Evolutionary conservation across 2,329 filamentous ascomycete species (phyloP), one percentile per base, ranked within the genome.

Genomic region (Moelleriella libera): DNA sequence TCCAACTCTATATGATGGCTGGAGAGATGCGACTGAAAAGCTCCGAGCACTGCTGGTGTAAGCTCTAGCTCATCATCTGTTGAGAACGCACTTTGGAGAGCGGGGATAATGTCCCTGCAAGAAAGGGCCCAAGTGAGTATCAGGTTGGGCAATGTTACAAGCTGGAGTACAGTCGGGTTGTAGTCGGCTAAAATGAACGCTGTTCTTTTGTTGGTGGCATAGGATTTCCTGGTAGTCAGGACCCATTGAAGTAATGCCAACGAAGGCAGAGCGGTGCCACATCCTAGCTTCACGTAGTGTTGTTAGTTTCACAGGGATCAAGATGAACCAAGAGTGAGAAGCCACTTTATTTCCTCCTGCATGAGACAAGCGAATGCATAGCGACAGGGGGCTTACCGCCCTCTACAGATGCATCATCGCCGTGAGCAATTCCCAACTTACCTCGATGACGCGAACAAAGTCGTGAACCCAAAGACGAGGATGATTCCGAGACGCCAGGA

Each of bases 71-170:
- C 83, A 12, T 72, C 77, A 30, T 75, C 72, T 0, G 66, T 58
- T 32, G 67, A 63, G 47, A 78, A 69, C 10, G 72, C 71, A 34
- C 68, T 66, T 28, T 64, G 59, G 32, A 76, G 55, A 14, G 65
- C 55, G 1, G 65, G 58, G 12, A 51, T 42, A 31, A 55, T 56
- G n/a, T 64, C 57, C 5, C 60, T 55, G 42, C 63, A 65, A 50
- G 67, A 62, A 30, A 80, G 63, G 10, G 76, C 71, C 79, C 83
- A 92, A 5, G 78, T 74, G 32, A 92, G 71, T 40, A 92, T 62
- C 42, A 90, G 68, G 63, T 92, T 92, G 47, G 86, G 85, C 34
- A 92, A 61, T 1, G 85, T 90, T 52, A 89, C 85, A 11, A 90
- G 76, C 49, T 83, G 76, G 46, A 92, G 70, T 10, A 92, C 86